Base-by-base conservation (phyloP, 1,284 basidiomycete species). In the Trichosporon sp. region DNA sequence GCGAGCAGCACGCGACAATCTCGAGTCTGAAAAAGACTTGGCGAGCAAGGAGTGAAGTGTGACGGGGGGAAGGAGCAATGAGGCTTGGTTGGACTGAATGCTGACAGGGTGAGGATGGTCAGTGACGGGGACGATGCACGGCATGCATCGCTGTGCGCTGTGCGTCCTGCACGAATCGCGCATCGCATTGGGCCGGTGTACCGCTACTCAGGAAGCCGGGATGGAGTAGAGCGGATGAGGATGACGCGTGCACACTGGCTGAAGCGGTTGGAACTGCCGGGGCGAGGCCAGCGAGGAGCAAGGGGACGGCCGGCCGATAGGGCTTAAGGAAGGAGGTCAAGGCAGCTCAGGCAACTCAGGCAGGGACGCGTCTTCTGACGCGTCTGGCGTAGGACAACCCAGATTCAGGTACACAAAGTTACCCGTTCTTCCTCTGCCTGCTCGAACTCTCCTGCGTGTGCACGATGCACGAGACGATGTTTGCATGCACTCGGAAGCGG, bases 181-280 rank as follows among this genome's bases (percentile, higher is more conserved):
- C 16, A 46, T 46, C 43, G 43, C 43, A 43, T 43, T 11, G 43
- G 43, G 43, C 43, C 43, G 4, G 16, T 51, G 51, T 54, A 54
- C 51, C 51, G 51, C 51, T 54, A 54, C 51, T 54, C 51, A 54
- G 51, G 51, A 54, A 54, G 51, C 51, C 19, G 51, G 19, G 51
- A 48, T 48, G 46, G 10, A 48, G 12, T 4, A 19, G 19, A 4
- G 46, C 46, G 19, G 46, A 48, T 10, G 38, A 16, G 43, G 43
- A n/a, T 46, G 43, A 46, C 43, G 43, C 43, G 43, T 16, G 43
- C 43, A 46, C 43, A 46, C 35, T 37, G 35, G 35, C 35, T 16
- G 51, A 8, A 19, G 51, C n/a, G 51, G 21, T 8, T 5, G 21
- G 16, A 5, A 2, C 26, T 26, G 26, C 26, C 26, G 26, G 26